phyloP scores from a whole-genome alignment of 2,329 filamentous ascomycete species.

The Verticillium longisporum region DNA sequence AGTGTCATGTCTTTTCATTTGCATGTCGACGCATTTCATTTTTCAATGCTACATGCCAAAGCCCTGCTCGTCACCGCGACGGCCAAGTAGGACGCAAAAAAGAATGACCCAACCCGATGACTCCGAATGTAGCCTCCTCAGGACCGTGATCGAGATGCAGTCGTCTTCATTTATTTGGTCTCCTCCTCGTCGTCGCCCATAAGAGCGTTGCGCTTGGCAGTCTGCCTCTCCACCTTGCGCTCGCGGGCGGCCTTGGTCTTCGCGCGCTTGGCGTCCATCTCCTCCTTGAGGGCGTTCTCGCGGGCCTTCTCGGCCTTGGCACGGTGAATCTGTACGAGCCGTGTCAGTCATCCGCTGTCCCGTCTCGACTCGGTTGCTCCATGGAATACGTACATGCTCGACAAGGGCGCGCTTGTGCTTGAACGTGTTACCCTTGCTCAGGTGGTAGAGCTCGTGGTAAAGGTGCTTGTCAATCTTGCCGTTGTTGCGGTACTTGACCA shows the following conservation, averaged over 20 bases:
- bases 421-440: slow-evolving; percentile 99
- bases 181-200: slow-evolving; percentile 62
- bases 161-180: slow-evolving; percentile 33
- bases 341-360: background rate
- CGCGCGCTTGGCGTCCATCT: slow-evolving; percentile 99
- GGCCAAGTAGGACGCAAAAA: slow-evolving; percentile 37
- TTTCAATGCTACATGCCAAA: slow-evolving; percentile 53
- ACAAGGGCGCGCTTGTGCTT: slow-evolving; percentile 99
- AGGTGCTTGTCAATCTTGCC: slow-evolving; percentile 99
- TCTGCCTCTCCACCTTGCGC: slow-evolving; percentile 89
- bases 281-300: slow-evolving; percentile 93
- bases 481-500: slow-evolving; percentile 99
- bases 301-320: slow-evolving; percentile 99
- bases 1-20: slow-evolving; percentile 2
- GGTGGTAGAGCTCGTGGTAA: slow-evolving; percentile 99
- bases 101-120: slow-evolving; percentile 50
- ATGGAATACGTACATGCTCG: slow-evolving; percentile 82
- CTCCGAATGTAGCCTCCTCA: slow-evolving; percentile 52
- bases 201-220: slow-evolving; percentile 84
- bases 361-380: too few species aligned
- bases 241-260: slow-evolving; percentile 99
- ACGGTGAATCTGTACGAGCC: slow-evolving; percentile 78
- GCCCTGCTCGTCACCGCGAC: slow-evolving; percentile 43
- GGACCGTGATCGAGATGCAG: slow-evolving; percentile 31
- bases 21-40: slow-evolving; percentile 34